Evolutionary conservation across 2,329 filamentous ascomycete species (phyloP).

Genomic region (Epichloe amarillans): DNA sequence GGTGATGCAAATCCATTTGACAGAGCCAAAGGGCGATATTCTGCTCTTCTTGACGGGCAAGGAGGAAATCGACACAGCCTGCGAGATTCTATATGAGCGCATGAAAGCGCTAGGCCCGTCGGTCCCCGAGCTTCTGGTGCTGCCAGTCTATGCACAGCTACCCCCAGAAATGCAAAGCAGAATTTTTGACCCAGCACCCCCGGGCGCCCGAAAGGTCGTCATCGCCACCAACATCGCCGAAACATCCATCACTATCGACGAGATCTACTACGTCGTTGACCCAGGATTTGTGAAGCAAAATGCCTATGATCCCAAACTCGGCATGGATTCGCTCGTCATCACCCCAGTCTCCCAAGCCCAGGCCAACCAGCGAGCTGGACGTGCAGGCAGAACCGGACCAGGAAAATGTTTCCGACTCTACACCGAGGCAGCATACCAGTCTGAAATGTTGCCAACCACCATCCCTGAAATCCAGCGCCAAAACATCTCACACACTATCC

Average conservation of each 20-base stretch:
- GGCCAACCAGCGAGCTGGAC: slow-evolving; percentile 83
- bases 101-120: slow-evolving; percentile 90
- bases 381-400: slow-evolving; percentile 86
- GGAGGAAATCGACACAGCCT: slow-evolving; percentile 93
- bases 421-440: slow-evolving; percentile 88
- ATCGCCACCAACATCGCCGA: slow-evolving; percentile 98
- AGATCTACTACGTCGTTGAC: slow-evolving; percentile 94
- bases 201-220: slow-evolving; percentile 80
- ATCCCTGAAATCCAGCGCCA: slow-evolving; percentile 95
- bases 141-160: slow-evolving; percentile 91
- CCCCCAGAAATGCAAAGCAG: slow-evolving; percentile 86
- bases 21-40: slow-evolving; percentile 84
- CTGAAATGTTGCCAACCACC: slow-evolving; percentile 90
- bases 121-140: slow-evolving; percentile 81
- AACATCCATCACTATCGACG: slow-evolving; percentile 94
- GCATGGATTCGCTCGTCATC: slow-evolving; percentile 93
- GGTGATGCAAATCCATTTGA: slow-evolving; percentile 95
- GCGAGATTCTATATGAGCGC: slow-evolving; percentile 82
- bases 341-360: slow-evolving; percentile 95
- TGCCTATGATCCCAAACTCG: slow-evolving; percentile 89
- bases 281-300: slow-evolving; percentile 97
- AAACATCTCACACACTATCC: slow-evolving; percentile 81
- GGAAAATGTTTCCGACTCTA: slow-evolving; percentile 95
- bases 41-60: slow-evolving; percentile 94
- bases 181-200: slow-evolving; percentile 89